Evolutionary conservation across 1,284 basidiomycete genomes (phyloP).

Genomic region (Vanrija sp.): DNA sequence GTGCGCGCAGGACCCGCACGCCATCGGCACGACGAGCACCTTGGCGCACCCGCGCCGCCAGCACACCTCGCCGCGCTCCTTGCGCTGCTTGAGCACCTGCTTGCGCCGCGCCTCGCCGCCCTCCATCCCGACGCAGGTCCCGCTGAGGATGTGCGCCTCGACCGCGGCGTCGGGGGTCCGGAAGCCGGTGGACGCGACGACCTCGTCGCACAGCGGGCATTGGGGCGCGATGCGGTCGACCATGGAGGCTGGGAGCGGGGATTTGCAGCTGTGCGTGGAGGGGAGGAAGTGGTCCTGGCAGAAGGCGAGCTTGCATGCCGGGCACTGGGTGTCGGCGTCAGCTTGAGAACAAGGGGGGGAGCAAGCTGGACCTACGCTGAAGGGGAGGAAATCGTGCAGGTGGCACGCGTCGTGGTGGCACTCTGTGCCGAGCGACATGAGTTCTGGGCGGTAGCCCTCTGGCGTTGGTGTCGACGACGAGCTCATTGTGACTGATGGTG

Average conservation of each 20-base stretch:
- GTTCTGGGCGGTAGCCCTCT: constrained; percentile 20
- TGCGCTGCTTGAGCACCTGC: constrained; percentile 35
- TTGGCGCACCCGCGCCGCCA: constrained; percentile 43
- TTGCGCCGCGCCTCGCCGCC: constrained; percentile 39
- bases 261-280: constrained; percentile 38
- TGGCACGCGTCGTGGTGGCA: constrained; percentile 46
- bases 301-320: constrained; percentile 45
- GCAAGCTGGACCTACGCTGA: constrained; percentile 30
- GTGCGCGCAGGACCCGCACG: constrained; percentile 40
- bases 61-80: constrained; percentile 45
- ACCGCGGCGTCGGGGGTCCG: constrained; percentile 44
- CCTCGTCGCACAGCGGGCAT: constrained; percentile 45
- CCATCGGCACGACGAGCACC: constrained; percentile 43
- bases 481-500: not conserved
- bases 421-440: constrained; percentile 46
- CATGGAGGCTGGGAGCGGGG: constrained; percentile 43
- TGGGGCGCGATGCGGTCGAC: constrained; percentile 46
- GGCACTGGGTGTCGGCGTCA: constrained; percentile 36
- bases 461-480: no score
- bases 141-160: constrained; percentile 42
- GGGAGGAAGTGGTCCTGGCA: constrained; percentile 48
- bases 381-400: constrained; percentile 48
- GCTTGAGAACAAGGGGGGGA: not conserved
- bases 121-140: constrained; percentile 38
- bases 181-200: constrained; percentile 25